A percentile compares a stretch with the other conserved stretches of the same genome.
phyloP scores from a whole-genome alignment of 495 filamentous ascomycete genomes.

The Hyphodiscus hymeniophilus region DNA sequence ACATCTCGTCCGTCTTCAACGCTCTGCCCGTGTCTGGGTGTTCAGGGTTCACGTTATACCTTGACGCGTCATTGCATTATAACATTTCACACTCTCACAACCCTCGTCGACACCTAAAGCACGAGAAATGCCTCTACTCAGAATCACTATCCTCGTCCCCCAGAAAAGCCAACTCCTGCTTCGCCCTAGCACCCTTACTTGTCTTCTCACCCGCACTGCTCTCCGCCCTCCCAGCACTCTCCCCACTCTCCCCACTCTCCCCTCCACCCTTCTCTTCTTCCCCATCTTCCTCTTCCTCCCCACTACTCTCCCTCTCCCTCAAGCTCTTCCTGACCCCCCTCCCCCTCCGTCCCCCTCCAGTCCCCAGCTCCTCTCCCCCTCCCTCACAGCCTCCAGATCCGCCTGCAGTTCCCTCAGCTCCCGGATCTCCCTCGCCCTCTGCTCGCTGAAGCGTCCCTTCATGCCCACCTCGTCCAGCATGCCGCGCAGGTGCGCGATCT shows the following conservation, averaged over 20 bases:
- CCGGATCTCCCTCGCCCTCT: conserved; percentile 78
- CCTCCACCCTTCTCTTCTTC: conserved; percentile 23
- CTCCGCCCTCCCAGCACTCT: conserved; percentile 16
- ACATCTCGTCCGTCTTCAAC: not conserved
- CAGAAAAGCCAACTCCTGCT: conserved; percentile 22
- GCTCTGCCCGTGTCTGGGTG: not conserved
- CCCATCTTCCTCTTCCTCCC: conserved; percentile 23
- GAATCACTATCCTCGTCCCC: conserved; percentile 15
- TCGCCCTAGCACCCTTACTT: conserved; percentile 11
- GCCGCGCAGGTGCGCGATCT: conserved; percentile 70
- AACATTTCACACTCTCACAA: no score
- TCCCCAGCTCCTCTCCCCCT: conserved; percentile 74
- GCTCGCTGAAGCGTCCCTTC: conserved; percentile 74
- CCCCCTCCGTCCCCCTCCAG: conserved; percentile 27
- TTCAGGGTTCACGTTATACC: no score
- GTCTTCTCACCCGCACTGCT: conserved; percentile 1
- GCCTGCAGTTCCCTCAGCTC: conserved; percentile 72
- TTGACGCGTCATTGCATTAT: no score
- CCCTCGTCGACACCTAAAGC: no score
- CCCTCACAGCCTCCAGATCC: conserved; percentile 74
- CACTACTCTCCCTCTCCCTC: conserved; percentile 36
- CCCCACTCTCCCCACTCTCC: conserved; percentile 24
- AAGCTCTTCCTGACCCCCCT: conserved; percentile 31
- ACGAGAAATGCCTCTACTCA: not conserved
- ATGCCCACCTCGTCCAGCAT: conserved; percentile 80